A percentile compares a stretch with the other conserved stretches of the same genome.
Evolutionary conservation across 345 rosid species (phyloP).

Genomic region (Boechera divaricarpa): DNA sequence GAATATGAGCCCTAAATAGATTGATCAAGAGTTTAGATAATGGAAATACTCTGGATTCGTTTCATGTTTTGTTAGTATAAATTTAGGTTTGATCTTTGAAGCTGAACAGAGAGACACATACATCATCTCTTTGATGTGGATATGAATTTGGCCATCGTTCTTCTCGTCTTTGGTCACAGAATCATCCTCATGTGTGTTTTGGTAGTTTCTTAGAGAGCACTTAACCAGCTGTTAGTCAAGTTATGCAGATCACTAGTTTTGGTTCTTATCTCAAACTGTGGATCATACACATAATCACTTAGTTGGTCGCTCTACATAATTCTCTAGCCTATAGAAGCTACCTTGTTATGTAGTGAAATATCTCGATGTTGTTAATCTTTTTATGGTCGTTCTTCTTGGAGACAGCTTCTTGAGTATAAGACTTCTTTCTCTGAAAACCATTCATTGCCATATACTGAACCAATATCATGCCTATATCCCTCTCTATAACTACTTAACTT

Average conservation of each 20-base stretch:
- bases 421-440: constrained; percentile 4
- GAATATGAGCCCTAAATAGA: background rate
- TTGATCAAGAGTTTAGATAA: background rate
- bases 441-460: background rate
- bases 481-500: background rate
- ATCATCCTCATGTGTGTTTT: background rate
- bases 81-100: background rate
- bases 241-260: background rate
- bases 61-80: background rate
- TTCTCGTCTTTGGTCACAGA: constrained; percentile 1
- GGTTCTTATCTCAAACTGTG: too few relatives aligned
- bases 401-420: background rate
- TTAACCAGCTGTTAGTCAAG: background rate
- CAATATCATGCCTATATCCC: background rate
- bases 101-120: background rate
- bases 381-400: background rate
- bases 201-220: background rate
- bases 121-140: background rate
- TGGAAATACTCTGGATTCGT: background rate
- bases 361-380: background rate
- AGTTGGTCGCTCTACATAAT: too few relatives aligned
- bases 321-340: too few relatives aligned
- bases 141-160: background rate
- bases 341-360: background rate
- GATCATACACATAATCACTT: too few relatives aligned